phyloP scores from a whole-genome alignment of 2,329 filamentous ascomycete species.

The Penicillium sclerotiorum region DNA sequence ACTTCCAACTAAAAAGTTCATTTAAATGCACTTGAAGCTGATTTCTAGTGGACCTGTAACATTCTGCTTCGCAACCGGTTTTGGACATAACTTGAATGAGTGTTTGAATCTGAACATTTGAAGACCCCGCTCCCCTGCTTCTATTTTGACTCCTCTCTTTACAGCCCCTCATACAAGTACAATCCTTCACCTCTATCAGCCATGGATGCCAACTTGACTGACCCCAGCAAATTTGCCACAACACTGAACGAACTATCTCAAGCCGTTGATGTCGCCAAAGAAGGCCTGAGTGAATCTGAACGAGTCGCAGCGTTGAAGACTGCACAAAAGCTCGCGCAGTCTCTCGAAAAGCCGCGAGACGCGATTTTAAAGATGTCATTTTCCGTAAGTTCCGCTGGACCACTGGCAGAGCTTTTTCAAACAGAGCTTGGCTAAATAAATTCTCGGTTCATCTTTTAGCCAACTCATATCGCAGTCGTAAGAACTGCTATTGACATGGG shows the following conservation, averaged over 20 bases:
- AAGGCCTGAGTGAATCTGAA: background rate
- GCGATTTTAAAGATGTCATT: conserved; percentile 3
- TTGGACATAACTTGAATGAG: no score
- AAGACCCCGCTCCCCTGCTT: no score
- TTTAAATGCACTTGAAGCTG: no score
- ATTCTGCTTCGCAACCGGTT: no score
- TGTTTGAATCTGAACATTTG: no score
- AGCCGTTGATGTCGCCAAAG: background rate
- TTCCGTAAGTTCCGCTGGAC: background rate
- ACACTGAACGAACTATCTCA: background rate
- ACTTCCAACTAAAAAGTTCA: no score
- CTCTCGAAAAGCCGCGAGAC: conserved; percentile 3
- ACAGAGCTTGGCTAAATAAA: no score
- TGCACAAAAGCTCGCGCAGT: background rate
- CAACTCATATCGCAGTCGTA: conserved; percentile 16
- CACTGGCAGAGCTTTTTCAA: background rate
- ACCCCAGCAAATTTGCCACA: background rate
- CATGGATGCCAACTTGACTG: background rate
- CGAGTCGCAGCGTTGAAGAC: background rate
- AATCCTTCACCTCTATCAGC: no score
- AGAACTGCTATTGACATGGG: conserved; percentile 20
- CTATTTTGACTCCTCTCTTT: background rate
- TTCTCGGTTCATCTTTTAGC: no score
- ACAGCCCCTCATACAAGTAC: no score
- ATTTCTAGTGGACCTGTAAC: no score